Conservation (phyloP, 495 filamentous ascomycete species). For the Aspergillus indologenus region DNA sequence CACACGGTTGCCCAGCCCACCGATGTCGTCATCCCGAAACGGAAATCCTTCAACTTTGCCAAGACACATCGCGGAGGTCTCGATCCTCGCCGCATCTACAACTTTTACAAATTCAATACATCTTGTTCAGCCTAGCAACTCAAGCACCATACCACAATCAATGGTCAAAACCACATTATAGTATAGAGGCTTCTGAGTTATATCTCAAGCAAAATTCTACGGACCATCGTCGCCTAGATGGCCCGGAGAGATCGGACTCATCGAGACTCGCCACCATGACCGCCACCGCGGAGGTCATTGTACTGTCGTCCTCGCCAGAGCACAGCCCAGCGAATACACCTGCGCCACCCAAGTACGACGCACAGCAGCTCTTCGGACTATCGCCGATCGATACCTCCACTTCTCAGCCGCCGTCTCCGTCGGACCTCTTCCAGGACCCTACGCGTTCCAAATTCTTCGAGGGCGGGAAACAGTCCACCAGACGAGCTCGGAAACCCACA, state of each 20-base stretch:
- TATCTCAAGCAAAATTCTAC: background rate
- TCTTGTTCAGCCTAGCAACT: background rate
- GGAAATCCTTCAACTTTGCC: constrained; percentile 40
- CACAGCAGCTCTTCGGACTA: constrained; percentile 12
- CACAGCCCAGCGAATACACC: constrained; percentile 21
- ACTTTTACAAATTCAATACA: background rate
- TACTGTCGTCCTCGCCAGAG: constrained; percentile 44
- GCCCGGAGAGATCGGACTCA: background rate
- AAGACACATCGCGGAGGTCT: constrained; percentile 26
- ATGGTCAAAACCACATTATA: background rate
- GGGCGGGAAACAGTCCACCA: constrained; percentile 2
- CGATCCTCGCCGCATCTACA: constrained; percentile 16
- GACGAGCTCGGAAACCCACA: background rate
- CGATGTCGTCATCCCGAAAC: constrained; percentile 24
- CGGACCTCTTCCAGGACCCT: constrained; percentile 29
- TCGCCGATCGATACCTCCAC: constrained; percentile 28
- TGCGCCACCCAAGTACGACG: constrained; percentile 10
- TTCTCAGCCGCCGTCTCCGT: constrained; percentile 33
- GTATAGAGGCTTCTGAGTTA: background rate
- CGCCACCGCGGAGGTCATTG: constrained; percentile 30
- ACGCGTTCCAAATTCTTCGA: constrained; percentile 33
- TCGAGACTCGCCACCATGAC: constrained; percentile 27
- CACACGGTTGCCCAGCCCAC: constrained; percentile 40
- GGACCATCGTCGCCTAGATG: background rate
- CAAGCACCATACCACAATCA: background rate